These are phyloP conservation scores for Dothidotthia symphoricarpi DNA, from an alignment of 2,329 filamentous ascomycete species.

Conservation along the genomic window DNA sequence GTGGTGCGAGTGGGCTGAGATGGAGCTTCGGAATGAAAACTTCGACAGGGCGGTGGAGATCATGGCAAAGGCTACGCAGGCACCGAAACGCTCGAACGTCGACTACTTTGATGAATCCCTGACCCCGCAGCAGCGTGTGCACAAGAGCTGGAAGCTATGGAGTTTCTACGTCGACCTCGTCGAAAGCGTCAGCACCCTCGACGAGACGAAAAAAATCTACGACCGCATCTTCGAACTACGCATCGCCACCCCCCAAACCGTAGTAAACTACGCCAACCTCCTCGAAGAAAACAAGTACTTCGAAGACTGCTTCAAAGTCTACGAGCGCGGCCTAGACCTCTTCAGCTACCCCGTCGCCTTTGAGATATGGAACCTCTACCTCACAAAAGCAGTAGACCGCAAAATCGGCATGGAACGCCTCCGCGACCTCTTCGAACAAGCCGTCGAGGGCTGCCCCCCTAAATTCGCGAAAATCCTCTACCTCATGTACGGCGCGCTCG, in stretches of 20 bases:
- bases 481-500: slow-evolving; percentile 96
- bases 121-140: slow-evolving; percentile 90
- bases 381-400: slow-evolving; percentile 94
- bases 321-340: slow-evolving; percentile 93
- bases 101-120: slow-evolving; percentile 97
- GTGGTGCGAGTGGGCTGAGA: slow-evolving; percentile 99
- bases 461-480: slow-evolving; percentile 96
- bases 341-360: slow-evolving; percentile 98
- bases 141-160: slow-evolving; percentile 99
- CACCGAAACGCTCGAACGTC: slow-evolving; percentile 96
- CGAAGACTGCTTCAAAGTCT: slow-evolving; percentile 96
- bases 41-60: slow-evolving; percentile 92
- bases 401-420: slow-evolving; percentile 94
- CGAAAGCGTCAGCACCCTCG: slow-evolving; percentile 85
- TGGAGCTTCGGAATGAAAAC: slow-evolving; percentile 94
- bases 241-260: slow-evolving; percentile 95
- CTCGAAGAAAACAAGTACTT: slow-evolving; percentile 93
- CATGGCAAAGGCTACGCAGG: slow-evolving; percentile 95
- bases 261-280: slow-evolving; percentile 96
- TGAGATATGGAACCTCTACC: slow-evolving; percentile 96
- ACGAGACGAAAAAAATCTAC: slow-evolving; percentile 92
- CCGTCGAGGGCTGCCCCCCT: slow-evolving; percentile 88
- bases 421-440: slow-evolving; percentile 94
- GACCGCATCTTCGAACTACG: slow-evolving; percentile 97
- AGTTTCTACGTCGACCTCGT: slow-evolving; percentile 98